Base-by-base conservation (phyloP, 345 rosid genomes). In the Eucalyptus guilfoylei region DNA sequence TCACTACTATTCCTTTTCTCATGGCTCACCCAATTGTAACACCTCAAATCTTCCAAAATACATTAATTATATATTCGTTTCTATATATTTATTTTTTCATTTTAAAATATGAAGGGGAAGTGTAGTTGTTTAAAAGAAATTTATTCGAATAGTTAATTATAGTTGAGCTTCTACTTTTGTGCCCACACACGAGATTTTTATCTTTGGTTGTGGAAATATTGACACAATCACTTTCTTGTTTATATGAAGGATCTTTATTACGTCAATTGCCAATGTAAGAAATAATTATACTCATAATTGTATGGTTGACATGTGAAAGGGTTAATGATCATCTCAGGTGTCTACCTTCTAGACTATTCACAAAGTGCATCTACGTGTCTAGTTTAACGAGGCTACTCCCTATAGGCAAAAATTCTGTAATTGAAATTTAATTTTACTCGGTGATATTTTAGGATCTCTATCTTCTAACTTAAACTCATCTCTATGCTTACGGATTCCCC, bases 151-250 rank as follows among this genome's bases (percentile, higher is more conserved):
- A 55, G 2, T 10, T 5, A 55, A 23, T 11, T 8, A 4, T 12
- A 23, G 12, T 0, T 23, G 60, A 55, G 60, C 60, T 54, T 23
- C 12, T 55, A 55, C 60, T 23, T 23, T 23, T 4, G 60, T 55
- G 60, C 28, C 5, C 28, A 1, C 0, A 1, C 0, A 0, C 2
- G 1, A 55, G 1, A 23, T 55, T 55, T 55, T 55, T 55, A 23
- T 23, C 5, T 23, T 23, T 54, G 34, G 32, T 28, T 30, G 15
- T 34, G n/a, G 34, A 64, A 30, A 64, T 30, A 64, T 64, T 14
- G 37, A 64, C 17, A 4, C 1, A 5, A 16, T 32, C 42, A 6
- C 37, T 32, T 67, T 16, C 80, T 15, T 32, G 7, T n/a, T 7
- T 15, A n/a, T 14, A 32, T 32, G 9, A 67, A 67, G 0, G 40